These are phyloP conservation scores for Protomyces arabidopsidicola DNA, from an alignment of 1,139 yeast genomes.

Conservation along the genomic window DNA sequence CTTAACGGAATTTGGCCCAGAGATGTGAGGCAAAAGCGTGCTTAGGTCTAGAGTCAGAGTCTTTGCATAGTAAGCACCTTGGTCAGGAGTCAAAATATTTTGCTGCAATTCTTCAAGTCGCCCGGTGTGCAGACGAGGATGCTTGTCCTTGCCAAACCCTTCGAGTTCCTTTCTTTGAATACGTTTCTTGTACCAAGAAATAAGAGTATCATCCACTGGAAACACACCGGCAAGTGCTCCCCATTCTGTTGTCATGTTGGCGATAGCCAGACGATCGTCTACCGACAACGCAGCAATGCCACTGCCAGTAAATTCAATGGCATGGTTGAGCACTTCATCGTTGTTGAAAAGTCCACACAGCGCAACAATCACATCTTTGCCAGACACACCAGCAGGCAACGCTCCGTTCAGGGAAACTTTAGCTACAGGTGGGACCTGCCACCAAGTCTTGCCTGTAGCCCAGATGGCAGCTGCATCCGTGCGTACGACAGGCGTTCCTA, in stretches of 20 bases:
- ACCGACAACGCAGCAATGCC: constrained; percentile 69
- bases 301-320: constrained; percentile 92
- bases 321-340: constrained; percentile 95
- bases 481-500: constrained; percentile 96
- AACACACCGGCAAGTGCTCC: constrained; percentile 95
- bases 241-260: constrained; percentile 99
- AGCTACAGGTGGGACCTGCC: constrained; percentile 99
- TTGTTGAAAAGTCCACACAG: constrained; percentile 91
- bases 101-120: constrained; percentile 49
- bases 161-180: constrained; percentile 63
- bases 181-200: constrained; percentile 73
- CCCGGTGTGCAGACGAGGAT: constrained; percentile 70
- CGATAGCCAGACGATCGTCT: constrained; percentile 91
- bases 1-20: constrained; percentile 97
- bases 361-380: constrained; percentile 95
- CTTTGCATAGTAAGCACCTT: constrained; percentile 81
- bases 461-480: constrained; percentile 98
- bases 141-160: constrained; percentile 39
- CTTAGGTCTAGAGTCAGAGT: constrained; percentile 73
- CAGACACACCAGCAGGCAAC: constrained; percentile 82
- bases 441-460: constrained; percentile 99
- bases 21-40: constrained; percentile 83
- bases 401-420: constrained; percentile 79
- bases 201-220: constrained; percentile 78
- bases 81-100: constrained; percentile 49